Evolutionary conservation across 768 basidiomycete genomes (phyloP).

Genomic region (Pleurotus sapidus): DNA sequence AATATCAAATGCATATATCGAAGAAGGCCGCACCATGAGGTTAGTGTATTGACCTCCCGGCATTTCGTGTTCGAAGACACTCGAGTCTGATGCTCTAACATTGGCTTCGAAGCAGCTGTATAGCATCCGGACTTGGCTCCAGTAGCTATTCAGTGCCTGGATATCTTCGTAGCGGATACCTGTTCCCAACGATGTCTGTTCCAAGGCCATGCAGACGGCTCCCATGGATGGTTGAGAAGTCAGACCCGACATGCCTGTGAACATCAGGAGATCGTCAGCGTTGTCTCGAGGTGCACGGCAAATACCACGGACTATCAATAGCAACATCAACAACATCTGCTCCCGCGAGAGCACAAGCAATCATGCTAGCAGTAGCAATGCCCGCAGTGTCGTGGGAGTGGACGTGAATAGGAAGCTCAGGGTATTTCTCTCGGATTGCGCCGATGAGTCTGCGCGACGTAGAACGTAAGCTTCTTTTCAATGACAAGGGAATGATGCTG

Average conservation of each 20-base stretch:
- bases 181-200: slow-evolving; percentile 91
- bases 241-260: slow-evolving; percentile 91
- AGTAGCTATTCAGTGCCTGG: slow-evolving; percentile 95
- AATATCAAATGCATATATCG: slow-evolving; percentile 12
- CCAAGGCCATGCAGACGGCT: slow-evolving; percentile 90
- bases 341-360: slow-evolving; percentile 94
- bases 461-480: neutral
- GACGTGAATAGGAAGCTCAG: slow-evolving; percentile 97
- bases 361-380: slow-evolving; percentile 96
- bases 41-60: slow-evolving; percentile 96
- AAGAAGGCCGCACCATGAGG: slow-evolving; percentile 66
- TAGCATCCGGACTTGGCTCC: slow-evolving; percentile 94
- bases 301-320: slow-evolving; percentile 78
- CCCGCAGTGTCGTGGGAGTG: slow-evolving; percentile 99
- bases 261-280: slow-evolving; percentile 15
- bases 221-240: slow-evolving; percentile 99
- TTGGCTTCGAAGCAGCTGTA: slow-evolving; percentile 99
- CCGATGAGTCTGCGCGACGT: slow-evolving; percentile 69
- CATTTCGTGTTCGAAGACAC: slow-evolving; percentile 99
- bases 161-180: slow-evolving; percentile 97
- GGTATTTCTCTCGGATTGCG: slow-evolving; percentile 93
- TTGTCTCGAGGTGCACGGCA: neutral
- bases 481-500: neutral
- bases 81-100: slow-evolving; percentile 94
- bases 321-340: slow-evolving; percentile 98